These are phyloP conservation scores for Calonectria multiphialidica DNA, from an alignment of 2,329 filamentous ascomycete genomes.

Conservation along the genomic window DNA sequence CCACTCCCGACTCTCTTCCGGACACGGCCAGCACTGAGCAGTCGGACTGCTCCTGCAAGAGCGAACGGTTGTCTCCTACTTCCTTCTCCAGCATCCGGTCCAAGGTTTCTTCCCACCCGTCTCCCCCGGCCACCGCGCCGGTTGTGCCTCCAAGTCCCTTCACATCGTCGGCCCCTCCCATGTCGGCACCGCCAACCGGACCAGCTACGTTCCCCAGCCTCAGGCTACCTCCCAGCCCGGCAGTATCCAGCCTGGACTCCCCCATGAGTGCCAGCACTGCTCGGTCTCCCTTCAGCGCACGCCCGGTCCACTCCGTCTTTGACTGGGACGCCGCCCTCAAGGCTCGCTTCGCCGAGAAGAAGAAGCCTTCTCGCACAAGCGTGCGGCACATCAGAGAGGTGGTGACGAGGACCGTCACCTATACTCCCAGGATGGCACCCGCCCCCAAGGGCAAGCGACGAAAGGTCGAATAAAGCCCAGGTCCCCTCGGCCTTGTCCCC, in stretches of 20 bases:
- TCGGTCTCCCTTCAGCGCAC: slow-evolving; percentile 81
- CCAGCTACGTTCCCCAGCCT: slow-evolving; percentile 74
- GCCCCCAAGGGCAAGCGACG: slow-evolving; percentile 94
- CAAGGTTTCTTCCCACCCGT: slow-evolving; percentile 42
- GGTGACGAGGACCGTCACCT: slow-evolving; percentile 93
- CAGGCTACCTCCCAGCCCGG: slow-evolving; percentile 82
- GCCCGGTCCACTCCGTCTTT: slow-evolving; percentile 75
- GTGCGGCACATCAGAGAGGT: slow-evolving; percentile 85
- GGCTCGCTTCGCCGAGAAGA: slow-evolving; percentile 72
- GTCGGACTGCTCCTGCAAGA: slow-evolving; percentile 69
- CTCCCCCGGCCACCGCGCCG: slow-evolving; percentile 52
- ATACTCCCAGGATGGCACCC: slow-evolving; percentile 87
- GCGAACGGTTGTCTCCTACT: slow-evolving; percentile 62
- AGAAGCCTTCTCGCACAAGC: slow-evolving; percentile 70
- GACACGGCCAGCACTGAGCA: slow-evolving; percentile 68
- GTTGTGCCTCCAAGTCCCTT: slow-evolving; percentile 63
- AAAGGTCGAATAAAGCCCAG: slow-evolving; percentile 66
- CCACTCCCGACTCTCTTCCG: slow-evolving; percentile 62
- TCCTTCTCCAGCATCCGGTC: slow-evolving; percentile 54
- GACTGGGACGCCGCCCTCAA: slow-evolving; percentile 84
- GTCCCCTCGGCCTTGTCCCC: slow-evolving; percentile 10
- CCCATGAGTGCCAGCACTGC: slow-evolving; percentile 72
- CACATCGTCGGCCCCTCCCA: slow-evolving; percentile 60
- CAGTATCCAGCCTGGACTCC: slow-evolving; percentile 75
- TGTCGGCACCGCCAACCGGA: slow-evolving; percentile 72